Conservation (phyloP, 495 filamentous ascomycete genomes). For the Neurospora sp. region DNA sequence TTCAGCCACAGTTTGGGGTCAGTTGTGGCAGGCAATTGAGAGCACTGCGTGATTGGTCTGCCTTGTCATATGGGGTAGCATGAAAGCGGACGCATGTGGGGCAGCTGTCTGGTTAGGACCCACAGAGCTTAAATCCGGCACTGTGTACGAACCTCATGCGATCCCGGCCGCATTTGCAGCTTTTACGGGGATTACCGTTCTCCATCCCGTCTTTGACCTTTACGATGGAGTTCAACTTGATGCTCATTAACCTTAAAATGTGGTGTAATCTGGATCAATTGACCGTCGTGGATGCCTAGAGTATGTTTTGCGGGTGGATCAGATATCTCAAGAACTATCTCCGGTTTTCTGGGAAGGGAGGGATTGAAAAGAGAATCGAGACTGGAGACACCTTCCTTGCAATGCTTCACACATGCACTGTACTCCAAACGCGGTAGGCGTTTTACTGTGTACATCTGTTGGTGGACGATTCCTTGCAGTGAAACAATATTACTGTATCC, state of each 20-base stretch:
- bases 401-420: no score
- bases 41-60: background rate
- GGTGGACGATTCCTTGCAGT: no score
- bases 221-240: background rate
- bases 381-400: no score
- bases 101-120: background rate
- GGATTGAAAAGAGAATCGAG: no score
- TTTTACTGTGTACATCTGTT: no score
- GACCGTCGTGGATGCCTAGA: background rate
- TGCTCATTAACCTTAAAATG: background rate
- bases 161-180: background rate
- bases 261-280: background rate
- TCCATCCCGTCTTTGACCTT: background rate
- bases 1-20: constrained; percentile 13
- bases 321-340: no score
- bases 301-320: background rate
- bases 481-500: no score
- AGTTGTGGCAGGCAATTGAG: background rate
- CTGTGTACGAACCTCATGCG: background rate
- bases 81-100: background rate
- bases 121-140: background rate
- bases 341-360: no score
- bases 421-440: no score
- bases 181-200: background rate
- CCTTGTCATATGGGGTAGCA: background rate